Evolutionary conservation across 768 basidiomycete genomes (phyloP), one percentile per base, ranked within the genome.

Genomic region (Psilocybe azurescens): DNA sequence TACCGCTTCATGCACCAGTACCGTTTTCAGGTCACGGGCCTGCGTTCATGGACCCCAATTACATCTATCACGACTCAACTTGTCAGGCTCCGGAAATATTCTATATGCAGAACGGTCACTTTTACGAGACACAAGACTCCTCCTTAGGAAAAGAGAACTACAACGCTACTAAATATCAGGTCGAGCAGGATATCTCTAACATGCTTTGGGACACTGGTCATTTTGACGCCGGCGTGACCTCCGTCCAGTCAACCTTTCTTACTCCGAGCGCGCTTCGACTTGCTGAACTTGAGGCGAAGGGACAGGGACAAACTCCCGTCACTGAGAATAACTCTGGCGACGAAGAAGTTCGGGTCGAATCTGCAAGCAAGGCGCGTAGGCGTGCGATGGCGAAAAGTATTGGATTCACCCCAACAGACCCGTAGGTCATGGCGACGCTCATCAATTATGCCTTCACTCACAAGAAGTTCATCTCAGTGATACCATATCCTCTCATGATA

Each of bases 401-500:
- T 20, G 86, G 86, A 0, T 87, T 89, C 63, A 67, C 76, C 0
- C 83, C 83, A 5, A 88, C 86, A 16, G 89, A 89, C 68, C 87
- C 86, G 88, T 88, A 66, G 59, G 86, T 36, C 1, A 7, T 36
- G 6, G 33, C 24, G 59, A 33, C 38, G 57, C 62, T 41, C 60
- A 55, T 24, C 24, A 24, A 24, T 24, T 24, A 24, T 24, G 24
- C 24, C 24, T 24, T 24, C 24, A 24, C 24, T 24, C 24, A 24
- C 24, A 24, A n/a, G n/a, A n/a, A 24, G 24, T 47, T 59, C 9
- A 48, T 38, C 13, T 16, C 61, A 89, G 88, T 1, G 90, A 91
- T 54, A 80, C 81, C n/a, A 90, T 92, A 58, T 88, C 90, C 2
- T 90, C 89, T 5, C 90, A 92, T 67, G 90, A 91, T 68, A 91